A percentile compares a stretch with the other conserved stretches of the same genome.
phyloP scores from a whole-genome alignment of 495 filamentous ascomycete species.

The Penicillium simplicissimum region DNA sequence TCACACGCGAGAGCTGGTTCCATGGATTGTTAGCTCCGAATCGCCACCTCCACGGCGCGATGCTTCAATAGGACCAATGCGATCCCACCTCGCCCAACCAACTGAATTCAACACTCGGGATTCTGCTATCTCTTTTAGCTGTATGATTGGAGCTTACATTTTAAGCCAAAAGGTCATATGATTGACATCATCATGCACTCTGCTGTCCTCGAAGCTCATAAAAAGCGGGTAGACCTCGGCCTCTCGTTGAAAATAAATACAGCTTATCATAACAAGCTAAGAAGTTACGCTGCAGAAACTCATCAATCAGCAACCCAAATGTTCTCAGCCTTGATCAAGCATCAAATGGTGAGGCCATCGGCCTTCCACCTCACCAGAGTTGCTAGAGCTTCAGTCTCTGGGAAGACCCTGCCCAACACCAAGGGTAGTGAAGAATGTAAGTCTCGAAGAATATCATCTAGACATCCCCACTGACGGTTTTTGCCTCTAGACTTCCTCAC shows the following conservation, averaged over 20 bases:
- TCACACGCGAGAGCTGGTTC: background rate
- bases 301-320: conserved; percentile 6
- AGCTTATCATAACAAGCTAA: no score
- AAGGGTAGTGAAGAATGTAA: conserved; percentile 20
- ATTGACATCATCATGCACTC: conserved; percentile 18
- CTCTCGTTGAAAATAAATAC: background rate
- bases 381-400: conserved; percentile 10
- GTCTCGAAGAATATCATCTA: background rate
- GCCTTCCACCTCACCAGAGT: conserved; percentile 8
- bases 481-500: conserved; percentile 11
- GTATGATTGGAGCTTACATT: background rate
- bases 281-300: background rate
- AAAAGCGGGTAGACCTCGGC: background rate
- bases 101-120: background rate
- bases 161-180: conserved; percentile 8
- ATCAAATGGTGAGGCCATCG: conserved; percentile 14
- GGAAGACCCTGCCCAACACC: conserved; percentile 7
- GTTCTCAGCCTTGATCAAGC: conserved; percentile 17
- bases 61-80: conserved; percentile 11
- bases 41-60: conserved; percentile 19
- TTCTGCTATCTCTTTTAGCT: background rate
- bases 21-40: conserved; percentile 6
- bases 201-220: background rate
- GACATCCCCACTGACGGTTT: background rate
- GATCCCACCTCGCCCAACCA: background rate